Conservation (phyloP, 768 basidiomycete genomes). For the Phylloporus sp. region DNA sequence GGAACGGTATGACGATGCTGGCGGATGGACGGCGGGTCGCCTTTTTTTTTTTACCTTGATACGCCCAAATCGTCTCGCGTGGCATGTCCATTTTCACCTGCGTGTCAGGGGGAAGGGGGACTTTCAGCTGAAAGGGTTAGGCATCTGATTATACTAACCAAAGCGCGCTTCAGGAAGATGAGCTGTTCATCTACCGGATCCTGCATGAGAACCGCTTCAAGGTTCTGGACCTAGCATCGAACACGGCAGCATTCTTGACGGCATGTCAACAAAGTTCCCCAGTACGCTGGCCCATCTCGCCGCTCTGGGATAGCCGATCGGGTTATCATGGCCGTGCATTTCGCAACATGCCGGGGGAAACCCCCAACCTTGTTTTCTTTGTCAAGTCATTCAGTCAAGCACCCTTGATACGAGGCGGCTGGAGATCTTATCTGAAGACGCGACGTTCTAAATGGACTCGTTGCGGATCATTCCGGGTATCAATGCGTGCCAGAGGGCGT, state of each 20-base stretch:
- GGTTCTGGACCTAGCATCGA: constrained; percentile 15
- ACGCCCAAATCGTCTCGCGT: constrained; percentile 1
- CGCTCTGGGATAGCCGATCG: constrained; percentile 8
- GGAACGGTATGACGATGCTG: not conserved
- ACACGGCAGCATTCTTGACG: constrained; percentile 13
- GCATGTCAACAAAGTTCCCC: constrained; percentile 9
- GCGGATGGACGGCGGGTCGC: not conserved
- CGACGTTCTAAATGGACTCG: constrained; percentile 13
- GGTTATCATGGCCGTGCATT: constrained; percentile 8
- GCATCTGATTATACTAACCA: constrained; percentile 6
- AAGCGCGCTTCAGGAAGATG: constrained; percentile 5
- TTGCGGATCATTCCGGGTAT: constrained; percentile 28
- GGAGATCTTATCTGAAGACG: constrained; percentile 20
- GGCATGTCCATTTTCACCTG: not conserved
- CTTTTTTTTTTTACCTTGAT: not conserved
- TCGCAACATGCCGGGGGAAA: constrained; percentile 7
- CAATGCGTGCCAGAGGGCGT: constrained; percentile 11
- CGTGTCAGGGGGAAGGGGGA: constrained; percentile 5
- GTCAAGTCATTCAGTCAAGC: constrained; percentile 15
- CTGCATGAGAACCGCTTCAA: constrained; percentile 16
- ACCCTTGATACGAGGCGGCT: constrained; percentile 17
- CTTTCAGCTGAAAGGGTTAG: not conserved
- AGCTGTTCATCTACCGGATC: constrained; percentile 12
- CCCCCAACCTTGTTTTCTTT: constrained; percentile 19
- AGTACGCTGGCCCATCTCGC: not conserved